These are phyloP conservation scores for Linnemannia elongata DNA, from an alignment of 192 early-diverging fungal species.

Conservation along the genomic window DNA sequence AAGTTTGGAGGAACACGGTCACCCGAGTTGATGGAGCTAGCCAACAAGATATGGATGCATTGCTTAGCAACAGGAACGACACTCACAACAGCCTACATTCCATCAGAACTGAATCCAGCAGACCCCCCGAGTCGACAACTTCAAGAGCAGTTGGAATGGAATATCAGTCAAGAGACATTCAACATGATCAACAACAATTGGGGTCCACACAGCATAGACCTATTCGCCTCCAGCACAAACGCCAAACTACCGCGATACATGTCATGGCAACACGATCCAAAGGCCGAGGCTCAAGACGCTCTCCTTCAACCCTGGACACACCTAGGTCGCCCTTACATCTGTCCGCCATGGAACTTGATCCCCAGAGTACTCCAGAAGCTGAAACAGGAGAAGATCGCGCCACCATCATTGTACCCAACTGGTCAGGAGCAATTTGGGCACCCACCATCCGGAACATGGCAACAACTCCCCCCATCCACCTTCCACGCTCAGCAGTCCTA, in stretches of 20 bases:
- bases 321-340: conserved; percentile 32
- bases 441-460: conserved; percentile 14
- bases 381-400: conserved; percentile 4
- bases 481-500: conserved; percentile 11
- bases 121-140: conserved; percentile 32
- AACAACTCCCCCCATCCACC: not conserved
- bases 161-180: conserved; percentile 17
- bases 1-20: no score
- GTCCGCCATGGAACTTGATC: conserved; percentile 41
- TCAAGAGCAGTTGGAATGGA: conserved; percentile 37
- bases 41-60: no score
- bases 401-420: conserved; percentile 40
- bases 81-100: no score
- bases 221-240: conserved; percentile 34
- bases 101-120: no score
- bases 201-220: conserved; percentile 40
- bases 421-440: conserved; percentile 25
- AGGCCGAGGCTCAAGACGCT: conserved; percentile 29
- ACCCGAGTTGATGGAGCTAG: no score
- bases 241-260: conserved; percentile 25
- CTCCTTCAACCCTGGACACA: conserved; percentile 25
- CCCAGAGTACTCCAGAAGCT: conserved; percentile 22
- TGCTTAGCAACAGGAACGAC: no score
- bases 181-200: conserved; percentile 20
- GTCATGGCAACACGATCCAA: conserved; percentile 37